Evolutionary conservation across 2,329 filamentous ascomycete genomes (phyloP).

Genomic region (Neonectria faginata): DNA sequence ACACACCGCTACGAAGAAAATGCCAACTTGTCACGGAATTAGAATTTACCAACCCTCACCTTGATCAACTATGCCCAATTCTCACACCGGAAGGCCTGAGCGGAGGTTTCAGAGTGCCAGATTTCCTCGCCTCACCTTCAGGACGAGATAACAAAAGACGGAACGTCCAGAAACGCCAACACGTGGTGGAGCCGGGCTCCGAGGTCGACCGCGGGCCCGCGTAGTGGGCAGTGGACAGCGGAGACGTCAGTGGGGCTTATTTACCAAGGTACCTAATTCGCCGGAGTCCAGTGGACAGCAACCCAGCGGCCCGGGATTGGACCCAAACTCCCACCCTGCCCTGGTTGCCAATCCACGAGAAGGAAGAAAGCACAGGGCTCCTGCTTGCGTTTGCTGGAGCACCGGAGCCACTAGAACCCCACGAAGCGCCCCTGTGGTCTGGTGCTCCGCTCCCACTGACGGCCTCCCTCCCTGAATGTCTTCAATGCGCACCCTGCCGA

Average conservation of each 20-base stretch:
- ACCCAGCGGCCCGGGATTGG: constrained; percentile 38
- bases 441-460: constrained; percentile 37
- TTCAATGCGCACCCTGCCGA: background rate
- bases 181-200: constrained; percentile 36
- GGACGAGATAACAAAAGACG: constrained; percentile 15
- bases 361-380: constrained; percentile 18
- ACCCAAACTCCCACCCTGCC: constrained; percentile 1
- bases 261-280: background rate
- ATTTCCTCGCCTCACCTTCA: constrained; percentile 17
- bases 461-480: constrained; percentile 7
- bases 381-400: constrained; percentile 20
- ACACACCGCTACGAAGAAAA: constrained; percentile 1
- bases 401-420: constrained; percentile 48
- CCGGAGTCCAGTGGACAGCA: background rate
- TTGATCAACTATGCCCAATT: constrained; percentile 13
- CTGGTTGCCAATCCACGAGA: background rate
- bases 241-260: constrained; percentile 31
- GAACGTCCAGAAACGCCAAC: constrained; percentile 9
- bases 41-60: background rate
- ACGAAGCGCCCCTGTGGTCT: constrained; percentile 47
- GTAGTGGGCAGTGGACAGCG: no score
- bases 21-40: background rate
- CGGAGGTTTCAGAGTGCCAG: constrained; percentile 13
- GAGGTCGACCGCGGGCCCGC: constrained; percentile 13
- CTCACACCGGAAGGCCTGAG: constrained; percentile 19